A percentile compares a stretch with the other conserved stretches of the same genome.
These are phyloP conservation scores for Arctium minus DNA, from an alignment of 129 eudicot genomes.

Conservation along the genomic window DNA sequence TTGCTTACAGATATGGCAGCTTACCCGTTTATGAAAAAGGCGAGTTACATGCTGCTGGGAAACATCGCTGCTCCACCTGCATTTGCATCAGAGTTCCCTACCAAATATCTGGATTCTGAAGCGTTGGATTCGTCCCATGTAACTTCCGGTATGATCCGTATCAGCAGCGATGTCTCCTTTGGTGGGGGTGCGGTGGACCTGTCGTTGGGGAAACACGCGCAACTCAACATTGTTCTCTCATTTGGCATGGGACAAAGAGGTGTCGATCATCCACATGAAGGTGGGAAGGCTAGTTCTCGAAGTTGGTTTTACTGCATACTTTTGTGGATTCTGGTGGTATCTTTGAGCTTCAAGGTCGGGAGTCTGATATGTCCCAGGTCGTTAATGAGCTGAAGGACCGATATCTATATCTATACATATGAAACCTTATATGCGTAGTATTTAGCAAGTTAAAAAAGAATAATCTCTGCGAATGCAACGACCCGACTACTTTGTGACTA, in stretches of 20 bases:
- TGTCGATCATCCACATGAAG: conserved; percentile 20
- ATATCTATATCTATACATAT: neutral
- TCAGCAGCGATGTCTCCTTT: conserved; percentile 39
- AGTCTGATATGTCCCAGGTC: conserved; percentile 39
- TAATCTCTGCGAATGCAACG: neutral
- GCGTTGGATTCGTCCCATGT: conserved; percentile 51
- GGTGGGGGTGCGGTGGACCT: conserved; percentile 40
- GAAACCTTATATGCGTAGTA: neutral
- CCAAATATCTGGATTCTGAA: conserved; percentile 52
- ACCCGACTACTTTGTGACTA: neutral
- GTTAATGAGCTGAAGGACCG: conserved; percentile 25
- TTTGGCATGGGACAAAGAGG: conserved; percentile 44
- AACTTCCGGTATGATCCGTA: conserved; percentile 68
- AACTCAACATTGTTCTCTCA: conserved; percentile 54
- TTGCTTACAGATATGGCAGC: conserved; percentile 43
- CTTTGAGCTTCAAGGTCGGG: conserved; percentile 65
- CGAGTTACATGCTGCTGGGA: conserved; percentile 65
- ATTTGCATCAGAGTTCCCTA: conserved; percentile 80
- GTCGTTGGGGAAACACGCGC: conserved; percentile 45
- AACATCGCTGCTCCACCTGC: conserved; percentile 79
- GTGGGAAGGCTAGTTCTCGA: conserved; percentile 36
- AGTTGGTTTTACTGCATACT: conserved; percentile 49
- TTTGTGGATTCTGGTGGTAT: conserved; percentile 48
- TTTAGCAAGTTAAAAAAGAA: neutral
- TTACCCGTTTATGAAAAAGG: conserved; percentile 55